A percentile compares a stretch with the other conserved stretches of the same genome.
phyloP scores from a whole-genome alignment of 2,329 filamentous ascomycete species.

The Penicillium polonicum region DNA sequence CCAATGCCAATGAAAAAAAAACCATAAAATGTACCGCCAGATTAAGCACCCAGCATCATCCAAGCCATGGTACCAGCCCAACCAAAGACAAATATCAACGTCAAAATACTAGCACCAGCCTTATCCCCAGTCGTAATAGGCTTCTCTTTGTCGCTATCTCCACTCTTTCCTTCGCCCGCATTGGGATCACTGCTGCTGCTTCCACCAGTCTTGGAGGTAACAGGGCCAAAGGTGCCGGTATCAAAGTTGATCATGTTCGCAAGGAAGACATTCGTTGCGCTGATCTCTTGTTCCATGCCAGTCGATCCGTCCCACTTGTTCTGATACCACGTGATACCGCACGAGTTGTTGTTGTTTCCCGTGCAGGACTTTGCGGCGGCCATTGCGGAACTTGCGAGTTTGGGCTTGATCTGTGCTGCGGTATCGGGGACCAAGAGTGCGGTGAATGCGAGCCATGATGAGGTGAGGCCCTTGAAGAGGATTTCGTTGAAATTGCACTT shows the following conservation, averaged over 20 bases:
- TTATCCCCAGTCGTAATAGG: slow-evolving; percentile 35
- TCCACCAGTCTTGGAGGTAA: slow-evolving; percentile 53
- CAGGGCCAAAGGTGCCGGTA: slow-evolving; percentile 50
- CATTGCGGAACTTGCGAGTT: slow-evolving; percentile 56
- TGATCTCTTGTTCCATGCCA: slow-evolving; percentile 69
- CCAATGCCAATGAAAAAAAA: background rate
- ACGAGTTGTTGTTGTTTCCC: slow-evolving; percentile 58
- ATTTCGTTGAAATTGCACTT: slow-evolving; percentile 57
- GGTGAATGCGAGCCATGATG: slow-evolving; percentile 63
- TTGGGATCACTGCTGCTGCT: slow-evolving; percentile 45
- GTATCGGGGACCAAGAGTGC: slow-evolving; percentile 64
- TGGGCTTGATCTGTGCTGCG: slow-evolving; percentile 54
- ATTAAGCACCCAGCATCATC: slow-evolving; percentile 29
- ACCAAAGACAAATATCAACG: slow-evolving; percentile 29
- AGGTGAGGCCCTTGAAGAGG: slow-evolving; percentile 69
- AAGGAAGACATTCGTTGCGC: slow-evolving; percentile 62
- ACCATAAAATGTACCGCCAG: background rate
- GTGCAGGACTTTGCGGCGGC: slow-evolving; percentile 64
- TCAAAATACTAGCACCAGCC: slow-evolving; percentile 43
- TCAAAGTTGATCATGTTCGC: slow-evolving; percentile 54
- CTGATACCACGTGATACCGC: slow-evolving; percentile 62
- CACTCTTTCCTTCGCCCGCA: slow-evolving; percentile 28
- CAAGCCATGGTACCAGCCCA: slow-evolving; percentile 34
- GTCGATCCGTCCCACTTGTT: slow-evolving; percentile 54
- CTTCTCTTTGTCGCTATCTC: slow-evolving; percentile 6